Conservation (phyloP, 2,329 filamentous ascomycete species). For the Fusarium sp. region DNA sequence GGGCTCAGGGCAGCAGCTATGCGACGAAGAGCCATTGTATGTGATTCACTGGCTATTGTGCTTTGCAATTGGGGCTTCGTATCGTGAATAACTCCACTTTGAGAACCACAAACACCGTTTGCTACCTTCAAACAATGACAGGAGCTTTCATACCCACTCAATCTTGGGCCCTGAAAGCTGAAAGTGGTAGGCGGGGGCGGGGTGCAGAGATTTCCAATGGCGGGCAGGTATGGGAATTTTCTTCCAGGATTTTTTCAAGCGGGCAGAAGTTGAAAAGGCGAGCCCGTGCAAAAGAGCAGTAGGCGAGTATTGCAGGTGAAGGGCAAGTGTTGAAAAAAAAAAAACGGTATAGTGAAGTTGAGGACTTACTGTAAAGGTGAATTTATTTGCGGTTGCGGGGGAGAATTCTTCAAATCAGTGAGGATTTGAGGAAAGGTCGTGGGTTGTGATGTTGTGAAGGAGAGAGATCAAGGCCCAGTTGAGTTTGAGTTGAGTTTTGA, state of each 20-base stretch:
- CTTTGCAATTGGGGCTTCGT: slow-evolving; percentile 4
- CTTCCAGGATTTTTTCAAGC: slow-evolving; percentile 26
- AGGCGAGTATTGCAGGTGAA: background rate
- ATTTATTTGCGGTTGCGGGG: slow-evolving; percentile 20
- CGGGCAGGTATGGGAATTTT: slow-evolving; percentile 26
- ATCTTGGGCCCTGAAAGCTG: slow-evolving; percentile 25
- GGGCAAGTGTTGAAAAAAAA: background rate
- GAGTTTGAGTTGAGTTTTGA: slow-evolving; percentile 28
- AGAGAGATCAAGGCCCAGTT: slow-evolving; percentile 15
- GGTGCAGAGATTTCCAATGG: slow-evolving; percentile 47
- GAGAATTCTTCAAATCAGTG: slow-evolving; percentile 1
- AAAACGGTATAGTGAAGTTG: background rate
- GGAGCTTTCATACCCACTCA: slow-evolving; percentile 31
- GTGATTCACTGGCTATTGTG: background rate
- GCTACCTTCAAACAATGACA: background rate
- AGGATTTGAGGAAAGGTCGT: slow-evolving; percentile 32
- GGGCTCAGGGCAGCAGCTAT: slow-evolving; percentile 6
- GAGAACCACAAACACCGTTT: background rate
- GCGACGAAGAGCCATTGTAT: slow-evolving; percentile 1
- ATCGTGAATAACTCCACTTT: background rate
- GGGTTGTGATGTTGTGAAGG: slow-evolving; percentile 33
- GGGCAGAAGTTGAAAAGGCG: slow-evolving; percentile 16
- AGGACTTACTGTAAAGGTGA: slow-evolving; percentile 17
- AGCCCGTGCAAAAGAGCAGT: background rate
- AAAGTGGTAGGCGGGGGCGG: slow-evolving; percentile 47